These are phyloP conservation scores for Zangia roseola DNA, from an alignment of 768 basidiomycete species.

Conservation along the genomic window DNA sequence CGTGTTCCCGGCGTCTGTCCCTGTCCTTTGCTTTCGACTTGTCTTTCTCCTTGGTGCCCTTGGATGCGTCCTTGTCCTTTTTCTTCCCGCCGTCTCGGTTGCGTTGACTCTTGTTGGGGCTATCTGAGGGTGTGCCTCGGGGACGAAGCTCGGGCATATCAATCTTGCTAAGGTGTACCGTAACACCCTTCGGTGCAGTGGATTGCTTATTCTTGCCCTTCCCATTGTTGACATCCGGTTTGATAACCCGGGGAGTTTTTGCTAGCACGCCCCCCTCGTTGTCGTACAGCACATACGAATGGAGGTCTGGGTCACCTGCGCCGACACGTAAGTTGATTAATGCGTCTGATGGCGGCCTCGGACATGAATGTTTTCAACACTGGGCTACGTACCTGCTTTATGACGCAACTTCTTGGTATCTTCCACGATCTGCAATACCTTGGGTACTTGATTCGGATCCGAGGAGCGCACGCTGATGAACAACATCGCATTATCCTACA, in stretches of 20 bases:
- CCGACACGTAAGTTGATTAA: constrained; percentile 31
- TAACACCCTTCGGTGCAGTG: constrained; percentile 63
- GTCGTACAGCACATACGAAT: constrained; percentile 79
- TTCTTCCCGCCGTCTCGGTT: constrained; percentile 8
- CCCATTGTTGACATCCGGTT: constrained; percentile 46
- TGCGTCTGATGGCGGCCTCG: neutral
- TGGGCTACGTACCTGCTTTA: constrained; percentile 57
- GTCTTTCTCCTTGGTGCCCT: constrained; percentile 30
- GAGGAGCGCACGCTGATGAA: constrained; percentile 73
- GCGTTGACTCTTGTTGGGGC: neutral
- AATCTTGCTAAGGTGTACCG: constrained; percentile 82
- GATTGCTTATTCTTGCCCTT: constrained; percentile 53
- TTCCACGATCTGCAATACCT: constrained; percentile 78
- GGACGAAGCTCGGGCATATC: constrained; percentile 74
- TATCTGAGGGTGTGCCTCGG: neutral
- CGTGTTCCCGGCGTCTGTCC: neutral
- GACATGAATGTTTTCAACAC: neutral
- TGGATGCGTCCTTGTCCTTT: constrained; percentile 14
- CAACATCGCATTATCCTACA: constrained; percentile 75
- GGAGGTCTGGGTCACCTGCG: constrained; percentile 57
- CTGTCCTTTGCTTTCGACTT: constrained; percentile 42
- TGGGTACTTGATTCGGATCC: constrained; percentile 63
- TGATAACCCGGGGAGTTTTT: constrained; percentile 66
- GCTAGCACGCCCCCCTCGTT: constrained; percentile 28
- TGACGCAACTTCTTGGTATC: constrained; percentile 74